Evolutionary conservation across 1,284 basidiomycete genomes (phyloP).

Genomic region (Pascua sp.): DNA sequence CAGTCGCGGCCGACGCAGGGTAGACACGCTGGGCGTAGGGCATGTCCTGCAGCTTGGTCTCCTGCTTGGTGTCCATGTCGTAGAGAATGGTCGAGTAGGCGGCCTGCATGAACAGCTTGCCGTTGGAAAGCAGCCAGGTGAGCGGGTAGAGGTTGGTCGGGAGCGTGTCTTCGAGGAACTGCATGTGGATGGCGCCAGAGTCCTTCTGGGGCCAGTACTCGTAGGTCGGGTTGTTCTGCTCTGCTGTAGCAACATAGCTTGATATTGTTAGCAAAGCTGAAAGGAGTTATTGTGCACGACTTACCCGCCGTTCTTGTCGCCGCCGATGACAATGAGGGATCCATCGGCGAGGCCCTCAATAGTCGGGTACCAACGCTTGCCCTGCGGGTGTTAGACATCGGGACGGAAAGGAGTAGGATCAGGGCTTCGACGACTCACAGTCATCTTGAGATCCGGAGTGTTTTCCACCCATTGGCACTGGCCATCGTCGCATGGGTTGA

Average conservation of each 20-base stretch:
- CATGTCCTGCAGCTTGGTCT: constrained; percentile 45
- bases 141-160: constrained; percentile 86
- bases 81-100: constrained; percentile 45
- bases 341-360: constrained; percentile 54
- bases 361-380: constrained; percentile 74
- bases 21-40: constrained; percentile 73
- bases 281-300: background rate
- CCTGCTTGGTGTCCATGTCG: constrained; percentile 36
- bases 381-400: constrained; percentile 9
- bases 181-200: constrained; percentile 58
- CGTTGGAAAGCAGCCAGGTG: constrained; percentile 76
- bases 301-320: constrained; percentile 47
- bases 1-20: constrained; percentile 82
- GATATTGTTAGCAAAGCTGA: constrained; percentile 52
- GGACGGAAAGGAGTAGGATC: background rate
- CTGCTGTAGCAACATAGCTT: constrained; percentile 64
- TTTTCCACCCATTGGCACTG: constrained; percentile 59
- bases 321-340: constrained; percentile 53
- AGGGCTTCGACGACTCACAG: constrained; percentile 66
- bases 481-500: constrained; percentile 68
- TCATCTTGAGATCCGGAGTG: constrained; percentile 47
- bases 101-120: constrained; percentile 69
- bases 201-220: constrained; percentile 69
- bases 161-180: constrained; percentile 79
- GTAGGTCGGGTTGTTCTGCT: constrained; percentile 75